A percentile compares a stretch with the other conserved stretches of the same genome.
Conservation (phyloP, 371 early-diverging fungal genomes). For the Entomophthora muscae region DNA sequence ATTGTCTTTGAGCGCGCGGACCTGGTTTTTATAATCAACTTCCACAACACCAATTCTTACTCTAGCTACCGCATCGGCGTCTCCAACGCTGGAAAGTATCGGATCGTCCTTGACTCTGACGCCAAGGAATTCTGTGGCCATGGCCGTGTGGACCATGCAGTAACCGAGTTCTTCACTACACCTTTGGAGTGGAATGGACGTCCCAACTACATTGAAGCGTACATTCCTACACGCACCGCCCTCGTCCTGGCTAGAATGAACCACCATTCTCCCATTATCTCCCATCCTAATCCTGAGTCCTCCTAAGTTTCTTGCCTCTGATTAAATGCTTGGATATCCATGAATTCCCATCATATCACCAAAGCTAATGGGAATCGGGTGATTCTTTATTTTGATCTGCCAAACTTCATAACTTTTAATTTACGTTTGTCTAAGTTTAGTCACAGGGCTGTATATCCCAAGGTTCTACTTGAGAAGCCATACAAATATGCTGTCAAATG, state of each 20-base stretch:
- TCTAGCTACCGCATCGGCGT: constrained; percentile 75
- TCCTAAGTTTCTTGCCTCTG: no score
- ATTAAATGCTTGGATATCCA: neutral
- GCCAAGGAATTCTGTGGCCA: constrained; percentile 58
- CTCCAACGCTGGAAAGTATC: constrained; percentile 44
- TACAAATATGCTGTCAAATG: no score
- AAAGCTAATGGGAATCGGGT: no score
- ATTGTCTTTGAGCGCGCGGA: constrained; percentile 80
- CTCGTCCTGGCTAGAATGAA: constrained; percentile 2
- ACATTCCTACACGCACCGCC: constrained; percentile 6
- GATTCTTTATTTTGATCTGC: no score
- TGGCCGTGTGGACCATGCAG: constrained; percentile 38
- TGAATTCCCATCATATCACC: no score
- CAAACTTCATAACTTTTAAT: no score
- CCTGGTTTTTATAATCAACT: constrained; percentile 83
- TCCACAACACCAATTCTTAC: constrained; percentile 72
- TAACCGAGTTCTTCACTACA: constrained; percentile 38
- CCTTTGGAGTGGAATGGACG: constrained; percentile 48
- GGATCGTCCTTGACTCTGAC: constrained; percentile 63
- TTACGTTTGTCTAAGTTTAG: no score
- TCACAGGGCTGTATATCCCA: no score
- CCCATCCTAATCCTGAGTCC: neutral
- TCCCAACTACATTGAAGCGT: constrained; percentile 46
- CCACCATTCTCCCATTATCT: neutral
- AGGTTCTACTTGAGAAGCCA: no score